A percentile compares a stretch with the other conserved stretches of the same genome.
Evolutionary conservation across 140 eudicot genomes (phyloP).

Genomic region (Senecio squalidus): DNA sequence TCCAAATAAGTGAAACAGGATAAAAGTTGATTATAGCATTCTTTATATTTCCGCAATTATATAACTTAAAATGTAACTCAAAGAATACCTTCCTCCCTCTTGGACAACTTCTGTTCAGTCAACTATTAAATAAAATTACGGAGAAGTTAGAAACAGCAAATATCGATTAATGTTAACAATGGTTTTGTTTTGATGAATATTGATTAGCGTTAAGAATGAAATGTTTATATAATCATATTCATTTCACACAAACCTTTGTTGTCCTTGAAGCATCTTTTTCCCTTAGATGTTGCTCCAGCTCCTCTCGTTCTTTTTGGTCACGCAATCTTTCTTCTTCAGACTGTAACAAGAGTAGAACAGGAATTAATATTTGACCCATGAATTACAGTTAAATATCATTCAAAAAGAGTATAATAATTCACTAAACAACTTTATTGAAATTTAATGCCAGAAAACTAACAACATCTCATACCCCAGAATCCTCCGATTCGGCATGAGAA

Average conservation of each 20-base stretch:
- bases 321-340: constrained; percentile 94
- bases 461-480: constrained; percentile 58
- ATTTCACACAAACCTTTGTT: constrained; percentile 79
- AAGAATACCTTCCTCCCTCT: constrained; percentile 74
- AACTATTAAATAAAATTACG: constrained; percentile 42
- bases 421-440: neutral
- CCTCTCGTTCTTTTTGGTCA: constrained; percentile 90
- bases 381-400: neutral
- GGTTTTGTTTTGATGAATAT: no score
- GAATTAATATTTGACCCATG: constrained; percentile 6
- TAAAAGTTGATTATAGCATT: neutral
- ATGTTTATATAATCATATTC: constrained; percentile 7
- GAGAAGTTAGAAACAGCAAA: constrained; percentile 4
- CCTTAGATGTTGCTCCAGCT: constrained; percentile 71
- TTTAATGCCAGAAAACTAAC: neutral
- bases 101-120: constrained; percentile 65
- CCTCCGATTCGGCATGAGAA: constrained; percentile 49
- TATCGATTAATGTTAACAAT: no score
- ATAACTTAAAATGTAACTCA: neutral
- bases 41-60: neutral
- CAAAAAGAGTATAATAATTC: no score
- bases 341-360: constrained; percentile 30
- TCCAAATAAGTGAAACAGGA: constrained; percentile 20
- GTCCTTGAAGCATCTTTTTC: constrained; percentile 92
- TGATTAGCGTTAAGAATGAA: neutral